Conservation (phyloP, 768 basidiomycete genomes). For the Dioszegia hungarica region DNA sequence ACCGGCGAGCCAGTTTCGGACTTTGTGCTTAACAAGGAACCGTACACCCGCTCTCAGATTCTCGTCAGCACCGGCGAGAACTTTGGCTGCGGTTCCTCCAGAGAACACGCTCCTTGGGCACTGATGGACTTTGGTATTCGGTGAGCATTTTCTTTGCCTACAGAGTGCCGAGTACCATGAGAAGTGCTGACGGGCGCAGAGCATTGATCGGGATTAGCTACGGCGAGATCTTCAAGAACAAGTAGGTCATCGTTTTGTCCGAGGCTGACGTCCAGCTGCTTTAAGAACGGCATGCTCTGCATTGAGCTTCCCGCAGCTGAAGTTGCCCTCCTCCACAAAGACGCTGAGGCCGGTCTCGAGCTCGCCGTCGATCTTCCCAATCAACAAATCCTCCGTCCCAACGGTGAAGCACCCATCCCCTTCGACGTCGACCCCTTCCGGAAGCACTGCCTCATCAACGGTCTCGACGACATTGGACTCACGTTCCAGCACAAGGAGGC, state of each 20-base stretch:
- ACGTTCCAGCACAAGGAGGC: slow-evolving; percentile 72
- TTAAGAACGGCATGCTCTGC: slow-evolving; percentile 92
- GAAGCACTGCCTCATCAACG: slow-evolving; percentile 87
- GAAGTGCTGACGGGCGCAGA: too few species aligned
- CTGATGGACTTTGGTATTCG: slow-evolving; percentile 77
- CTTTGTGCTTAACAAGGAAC: slow-evolving; percentile 76
- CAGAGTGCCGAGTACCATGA: too few species aligned
- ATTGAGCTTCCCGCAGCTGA: slow-evolving; percentile 65
- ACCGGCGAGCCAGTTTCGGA: slow-evolving; percentile 71
- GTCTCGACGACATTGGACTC: slow-evolving; percentile 91
- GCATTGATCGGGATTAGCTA: too few species aligned
- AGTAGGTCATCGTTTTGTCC: slow-evolving; percentile 19
- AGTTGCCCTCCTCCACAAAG: slow-evolving; percentile 67
- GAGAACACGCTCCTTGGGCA: slow-evolving; percentile 79
- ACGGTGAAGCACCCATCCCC: slow-evolving; percentile 63
- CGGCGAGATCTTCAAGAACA: slow-evolving; percentile 80
- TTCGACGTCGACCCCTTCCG: slow-evolving; percentile 88
- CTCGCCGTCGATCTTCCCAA: slow-evolving; percentile 81
- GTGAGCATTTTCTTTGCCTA: slow-evolving; percentile 48
- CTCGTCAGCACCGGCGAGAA: slow-evolving; percentile 79
- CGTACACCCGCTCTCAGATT: slow-evolving; percentile 70
- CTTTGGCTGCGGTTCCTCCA: slow-evolving; percentile 85
- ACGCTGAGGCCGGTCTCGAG: slow-evolving; percentile 69
- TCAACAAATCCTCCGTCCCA: slow-evolving; percentile 63
- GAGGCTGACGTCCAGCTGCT: slow-evolving; percentile 55